phyloP scores from a whole-genome alignment of 176 grass and related monocot genomes.

The Phoenix roebelenii region DNA sequence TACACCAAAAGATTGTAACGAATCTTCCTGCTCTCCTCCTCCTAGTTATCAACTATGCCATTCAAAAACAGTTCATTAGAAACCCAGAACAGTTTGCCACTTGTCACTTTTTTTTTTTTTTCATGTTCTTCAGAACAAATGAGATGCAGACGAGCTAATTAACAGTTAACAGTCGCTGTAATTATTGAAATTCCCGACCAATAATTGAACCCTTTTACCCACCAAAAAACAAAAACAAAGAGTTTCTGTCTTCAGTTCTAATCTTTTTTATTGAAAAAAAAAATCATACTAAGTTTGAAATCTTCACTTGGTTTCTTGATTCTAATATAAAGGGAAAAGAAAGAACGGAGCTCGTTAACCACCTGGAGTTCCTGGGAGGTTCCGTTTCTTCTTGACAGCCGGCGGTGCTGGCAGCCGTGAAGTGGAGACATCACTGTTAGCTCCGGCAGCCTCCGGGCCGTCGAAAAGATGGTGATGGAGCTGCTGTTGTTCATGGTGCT shows the following conservation, averaged over 20 bases:
- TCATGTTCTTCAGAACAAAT: constrained; percentile 20
- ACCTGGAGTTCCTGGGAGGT: constrained; percentile 92
- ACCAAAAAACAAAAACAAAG: neutral
- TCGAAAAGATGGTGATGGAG: constrained; percentile 18
- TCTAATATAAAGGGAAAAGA: too few relatives aligned
- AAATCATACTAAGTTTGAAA: too few relatives aligned
- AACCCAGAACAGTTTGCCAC: constrained; percentile 14
- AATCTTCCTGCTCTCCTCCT: too few relatives aligned
- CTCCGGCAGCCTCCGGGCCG: neutral
- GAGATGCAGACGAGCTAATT: constrained; percentile 18
- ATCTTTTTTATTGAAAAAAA: neutral
- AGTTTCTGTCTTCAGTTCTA: too few relatives aligned
- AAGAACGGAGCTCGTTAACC: neutral
- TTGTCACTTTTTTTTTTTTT: constrained; percentile 14
- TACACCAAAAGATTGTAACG: too few relatives aligned
- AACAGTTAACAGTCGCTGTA: constrained; percentile 19
- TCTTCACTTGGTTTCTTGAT: too few relatives aligned
- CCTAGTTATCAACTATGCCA: neutral
- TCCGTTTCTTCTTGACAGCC: constrained; percentile 55
- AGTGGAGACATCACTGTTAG: constrained; percentile 11
- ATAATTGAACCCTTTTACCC: constrained; percentile 25
- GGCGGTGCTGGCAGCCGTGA: constrained; percentile 9
- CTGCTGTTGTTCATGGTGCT: constrained; percentile 17
- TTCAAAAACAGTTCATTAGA: constrained; percentile 6
- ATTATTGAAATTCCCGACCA: constrained; percentile 32